Evolutionary conservation across 2,329 filamentous ascomycete genomes (phyloP), one percentile per base, ranked within the genome.

Genomic region (Ambrosiella cleistominuta): DNA sequence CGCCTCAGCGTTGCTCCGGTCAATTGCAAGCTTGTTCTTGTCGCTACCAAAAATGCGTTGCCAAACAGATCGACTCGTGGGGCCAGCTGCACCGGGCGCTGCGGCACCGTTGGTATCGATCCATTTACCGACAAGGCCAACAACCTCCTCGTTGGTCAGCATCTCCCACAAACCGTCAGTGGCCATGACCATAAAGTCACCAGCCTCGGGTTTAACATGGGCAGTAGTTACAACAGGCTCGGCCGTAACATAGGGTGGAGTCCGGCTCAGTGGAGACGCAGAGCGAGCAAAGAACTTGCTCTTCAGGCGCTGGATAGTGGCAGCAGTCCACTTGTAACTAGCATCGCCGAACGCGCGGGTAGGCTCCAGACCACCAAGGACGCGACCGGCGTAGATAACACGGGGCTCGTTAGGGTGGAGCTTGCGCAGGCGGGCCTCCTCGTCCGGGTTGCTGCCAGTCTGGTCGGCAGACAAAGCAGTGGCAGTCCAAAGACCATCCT

Each of bases 131-230:
- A 98, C 93, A 1, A 98, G 80, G 0, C 93, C 93, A 55, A 98
- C 86, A 1, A 96, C 93, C 73, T 98, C 93, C 68, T 98, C 93
- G 66, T 97, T 98, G 53, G 88, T 96, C 62, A 98, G 77, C 93
- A 97, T 97, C 71, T 98, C 93, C 93, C 93, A 98, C 0, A 98
- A 77, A 3, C 93, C 93, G 67, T 98, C 93, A 0, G 93, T 96
- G 19, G 93, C 93, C 76, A 98, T 83, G 62, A 98, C 91, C 11
- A 98, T 76, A 65, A 98, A 98, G 68, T 98, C 93, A 51, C 91
- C 90, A 62, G 87, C 87, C 57, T 88, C 81, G 1, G 93, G 93
- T 64, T 91, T 78, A 56, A 98, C 84, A 69, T 93, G 85, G 51
- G 91, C 97, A 1, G 89, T 95, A 0, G 91, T 97, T 57, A 98